These are phyloP conservation scores for Dactylellina sp. DNA, from an alignment of 2,329 filamentous ascomycete species.

Conservation along the genomic window DNA sequence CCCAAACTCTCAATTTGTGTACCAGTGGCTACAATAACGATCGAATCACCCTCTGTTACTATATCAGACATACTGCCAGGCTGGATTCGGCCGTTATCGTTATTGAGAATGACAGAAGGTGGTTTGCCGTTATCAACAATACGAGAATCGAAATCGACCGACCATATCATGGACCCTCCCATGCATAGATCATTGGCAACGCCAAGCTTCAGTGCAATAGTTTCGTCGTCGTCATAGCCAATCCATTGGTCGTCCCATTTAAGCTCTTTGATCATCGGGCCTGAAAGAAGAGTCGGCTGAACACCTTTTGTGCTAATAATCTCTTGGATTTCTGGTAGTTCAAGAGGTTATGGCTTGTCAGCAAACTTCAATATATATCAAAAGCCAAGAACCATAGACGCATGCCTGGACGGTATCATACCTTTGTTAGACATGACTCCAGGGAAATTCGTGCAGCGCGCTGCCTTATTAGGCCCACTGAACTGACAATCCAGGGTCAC, in stretches of 20 bases:
- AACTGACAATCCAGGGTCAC: constrained; percentile 28
- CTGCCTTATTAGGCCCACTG: constrained; percentile 62
- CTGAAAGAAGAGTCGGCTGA: constrained; percentile 57
- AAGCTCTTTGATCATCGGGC: constrained; percentile 62
- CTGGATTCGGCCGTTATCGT: no score
- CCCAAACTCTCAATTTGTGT: not conserved
- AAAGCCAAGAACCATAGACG: no score
- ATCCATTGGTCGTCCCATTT: constrained; percentile 64
- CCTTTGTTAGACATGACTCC: constrained; percentile 58
- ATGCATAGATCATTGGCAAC: constrained; percentile 61
- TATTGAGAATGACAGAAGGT: no score
- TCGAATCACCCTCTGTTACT: constrained; percentile 19
- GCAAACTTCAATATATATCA: no score
- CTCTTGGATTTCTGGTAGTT: constrained; percentile 53
- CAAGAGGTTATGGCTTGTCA: no score
- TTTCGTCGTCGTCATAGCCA: constrained; percentile 62
- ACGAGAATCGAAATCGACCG: constrained; percentile 61
- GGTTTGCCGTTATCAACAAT: no score
- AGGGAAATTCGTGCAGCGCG: constrained; percentile 59
- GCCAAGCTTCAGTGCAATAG: constrained; percentile 59
- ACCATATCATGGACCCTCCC: constrained; percentile 61
- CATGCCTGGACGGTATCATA: no score
- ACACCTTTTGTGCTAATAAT: constrained; percentile 54
- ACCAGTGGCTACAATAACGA: constrained; percentile 19
- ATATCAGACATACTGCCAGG: constrained; percentile 13